Base-by-base conservation (phyloP, 164 flowering plant species). In the Magnolia kwangsiensis region DNA sequence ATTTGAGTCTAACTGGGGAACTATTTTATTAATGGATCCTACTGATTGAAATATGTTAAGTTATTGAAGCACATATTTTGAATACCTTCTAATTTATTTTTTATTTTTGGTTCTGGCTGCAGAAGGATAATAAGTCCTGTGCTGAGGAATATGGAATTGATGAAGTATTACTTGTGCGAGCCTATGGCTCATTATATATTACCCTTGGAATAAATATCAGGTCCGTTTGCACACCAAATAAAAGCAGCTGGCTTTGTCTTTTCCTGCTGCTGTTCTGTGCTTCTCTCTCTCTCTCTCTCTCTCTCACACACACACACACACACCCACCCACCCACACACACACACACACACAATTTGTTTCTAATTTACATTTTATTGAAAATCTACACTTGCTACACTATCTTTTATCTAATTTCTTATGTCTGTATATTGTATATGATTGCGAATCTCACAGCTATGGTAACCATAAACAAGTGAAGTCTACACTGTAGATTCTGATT, bases 131-230 rank as follows among this genome's bases (percentile, higher is more conserved):
- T 21, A 83, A 74, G 78, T 72, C 77, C 51, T 79, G 63, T 66
- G 24, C 51, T 31, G 80, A 71, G 77, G 90, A 86, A 63, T 79
- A 80, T 83, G 88, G 86, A 50, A 93, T 89, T 63, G 89, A 89
- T 76, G 95, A 90, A 83, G 93, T 89, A 31, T 72, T 96, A 70
- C 80, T 83, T 73, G 95, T 96, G 51, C 98, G 99, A 63, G 98
- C 97, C 37, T 94, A 91, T 87, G 96, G 96, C 49, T 85, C 92
- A 63, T 88, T 92, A 69, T 96, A 86, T 85, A 91, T 94, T 72
- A 85, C 90, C 14, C 96, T 96, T 75, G 97, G 93, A 74, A 89
- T 96, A 63, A 88, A 90, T 76, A 90, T 92, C 85, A 91, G 99
- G 99, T 94, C 21, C 72, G 69, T 18, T 59, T 77, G n/a, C 67